phyloP scores from a whole-genome alignment of 2,329 filamentous ascomycete genomes.

The Trichoderma citrinoviride region DNA sequence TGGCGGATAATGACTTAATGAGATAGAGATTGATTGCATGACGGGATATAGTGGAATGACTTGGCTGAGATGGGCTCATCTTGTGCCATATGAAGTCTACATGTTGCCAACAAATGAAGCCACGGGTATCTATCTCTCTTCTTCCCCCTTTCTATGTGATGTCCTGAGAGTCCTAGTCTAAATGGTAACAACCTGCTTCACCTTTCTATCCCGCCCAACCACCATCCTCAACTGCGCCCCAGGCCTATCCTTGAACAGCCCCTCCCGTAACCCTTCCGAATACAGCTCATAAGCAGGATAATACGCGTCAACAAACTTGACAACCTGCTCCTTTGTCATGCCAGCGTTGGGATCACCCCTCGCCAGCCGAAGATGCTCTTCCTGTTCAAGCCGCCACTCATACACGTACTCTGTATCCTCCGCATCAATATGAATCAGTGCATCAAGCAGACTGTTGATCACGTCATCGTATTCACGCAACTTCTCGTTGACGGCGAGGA shows the following conservation, averaged over 20 bases:
- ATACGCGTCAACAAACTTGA: constrained; percentile 67
- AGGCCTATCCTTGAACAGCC: constrained; percentile 51
- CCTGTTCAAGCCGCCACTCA: constrained; percentile 79
- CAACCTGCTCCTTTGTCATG: constrained; percentile 80
- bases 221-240: constrained; percentile 60
- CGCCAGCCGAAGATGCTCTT: constrained; percentile 62
- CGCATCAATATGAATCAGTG: constrained; percentile 64
- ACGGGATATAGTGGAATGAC: neutral
- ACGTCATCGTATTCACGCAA: constrained; percentile 48
- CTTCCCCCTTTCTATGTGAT: neutral
- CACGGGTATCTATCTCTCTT: neutral
- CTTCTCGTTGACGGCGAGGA: constrained; percentile 50
- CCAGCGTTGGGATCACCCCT: constrained; percentile 60
- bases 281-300: constrained; percentile 73
- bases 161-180: neutral
- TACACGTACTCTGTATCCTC: constrained; percentile 75
- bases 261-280: constrained; percentile 55
- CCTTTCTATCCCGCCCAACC: constrained; percentile 58
- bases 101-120: neutral
- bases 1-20: neutral
- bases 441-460: constrained; percentile 48
- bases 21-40: neutral
- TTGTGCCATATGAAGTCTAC: neutral
- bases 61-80: neutral
- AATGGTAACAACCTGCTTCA: constrained; percentile 52